These are phyloP conservation scores for Xylaria sp. DNA, from an alignment of 2,329 filamentous ascomycete genomes.

Conservation along the genomic window DNA sequence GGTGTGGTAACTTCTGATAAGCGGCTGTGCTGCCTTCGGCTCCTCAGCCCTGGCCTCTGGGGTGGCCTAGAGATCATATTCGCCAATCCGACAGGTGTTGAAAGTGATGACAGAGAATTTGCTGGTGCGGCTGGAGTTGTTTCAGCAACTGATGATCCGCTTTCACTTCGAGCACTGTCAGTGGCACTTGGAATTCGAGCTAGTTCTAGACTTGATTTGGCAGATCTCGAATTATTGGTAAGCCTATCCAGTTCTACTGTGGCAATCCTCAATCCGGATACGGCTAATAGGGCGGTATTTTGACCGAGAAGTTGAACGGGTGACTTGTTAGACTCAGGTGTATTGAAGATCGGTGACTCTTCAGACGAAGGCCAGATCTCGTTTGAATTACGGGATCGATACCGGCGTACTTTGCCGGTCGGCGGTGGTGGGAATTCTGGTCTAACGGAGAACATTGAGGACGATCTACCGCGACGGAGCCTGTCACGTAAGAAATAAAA, in stretches of 20 bases:
- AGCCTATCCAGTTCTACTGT: conserved; percentile 46
- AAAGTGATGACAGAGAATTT: conserved; percentile 33
- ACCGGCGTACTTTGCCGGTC: conserved; percentile 43
- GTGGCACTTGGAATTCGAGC: conserved; percentile 25
- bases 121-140: conserved; percentile 24
- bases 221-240: conserved; percentile 30
- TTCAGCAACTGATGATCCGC: conserved; percentile 27
- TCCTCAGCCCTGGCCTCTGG: conserved; percentile 36
- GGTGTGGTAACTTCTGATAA: conserved; percentile 48
- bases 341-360: conserved; percentile 46
- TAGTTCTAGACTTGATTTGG: conserved; percentile 29
- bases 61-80: conserved; percentile 33
- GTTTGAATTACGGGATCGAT: conserved; percentile 44
- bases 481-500: conserved; percentile 41
- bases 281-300: conserved; percentile 40
- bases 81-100: conserved; percentile 18
- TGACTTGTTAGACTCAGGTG: conserved; percentile 42
- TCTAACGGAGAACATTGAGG: conserved; percentile 41
- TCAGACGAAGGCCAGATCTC: conserved; percentile 47
- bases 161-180: conserved; percentile 28
- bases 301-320: conserved; percentile 22
- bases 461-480: conserved; percentile 42
- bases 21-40: conserved; percentile 42
- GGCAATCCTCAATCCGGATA: conserved; percentile 43
- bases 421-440: conserved; percentile 45